Base-by-base conservation (phyloP, 306 rosid species). In the Sechiopsis laciniata region DNA sequence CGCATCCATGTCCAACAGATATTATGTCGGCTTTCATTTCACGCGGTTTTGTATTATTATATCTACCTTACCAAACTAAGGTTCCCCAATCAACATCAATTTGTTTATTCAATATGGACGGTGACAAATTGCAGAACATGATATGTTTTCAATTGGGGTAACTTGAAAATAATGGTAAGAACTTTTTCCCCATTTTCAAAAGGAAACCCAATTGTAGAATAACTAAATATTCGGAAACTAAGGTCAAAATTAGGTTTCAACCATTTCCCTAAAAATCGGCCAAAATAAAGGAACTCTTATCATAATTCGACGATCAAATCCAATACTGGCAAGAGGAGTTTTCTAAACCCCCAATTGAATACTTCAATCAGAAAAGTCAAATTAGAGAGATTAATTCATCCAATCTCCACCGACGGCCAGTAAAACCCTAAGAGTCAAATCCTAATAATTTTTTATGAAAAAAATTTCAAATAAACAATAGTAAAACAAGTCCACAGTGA, bases 41-140 rank as follows among this genome's bases (percentile, higher is more conserved):
- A 67, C 72, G 72, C 72, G 72, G 72, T 46, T 67, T 45, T 45
- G 53, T n/a, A n/a, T 64, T 17, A 64, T 64, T n/a, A 37, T 17
- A 64, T 40, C 55, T 67, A 45, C 54, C 29, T 56, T 22, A 48
- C 57, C 57, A 68, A 68, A 68, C 32, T 48, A 3, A 4, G 55
- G 55, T 45, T 66, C 55, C 48, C 72, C 55, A 13, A 45, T 45
- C 72, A 66, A 12, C 69, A 42, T 21, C 40, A 20, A 20, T 68
- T 46, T 22, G 73, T 68, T 68, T 68, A 50, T 13, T 68, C 26
- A 14, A 20, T 20, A 45, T 66, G 5, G 20, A 68, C 24, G 73
- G 26, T 48, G 73, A 48, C 46, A 40, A 8, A 40, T 40, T 40
- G 46, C 0, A 8, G 46, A 8, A 40, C 46, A 40, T 40, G 46